These are phyloP conservation scores for Persicaria maculosa DNA, from an alignment of 148 eudicot species.

Conservation along the genomic window DNA sequence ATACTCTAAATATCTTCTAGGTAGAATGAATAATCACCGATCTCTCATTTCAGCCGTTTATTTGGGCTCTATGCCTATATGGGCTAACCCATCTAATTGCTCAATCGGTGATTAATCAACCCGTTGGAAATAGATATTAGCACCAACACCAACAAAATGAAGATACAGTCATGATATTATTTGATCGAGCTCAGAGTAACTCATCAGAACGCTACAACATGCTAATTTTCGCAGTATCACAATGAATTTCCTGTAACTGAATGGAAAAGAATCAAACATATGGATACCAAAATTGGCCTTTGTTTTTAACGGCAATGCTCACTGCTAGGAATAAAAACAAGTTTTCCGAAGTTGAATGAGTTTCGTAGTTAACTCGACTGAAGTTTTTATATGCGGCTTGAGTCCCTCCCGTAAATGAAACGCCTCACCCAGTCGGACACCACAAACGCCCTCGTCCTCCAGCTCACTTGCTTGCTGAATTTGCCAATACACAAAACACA, in stretches of 20 bases:
- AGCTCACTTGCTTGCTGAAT: slow-evolving; percentile 82
- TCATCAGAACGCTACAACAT: slow-evolving; percentile 37
- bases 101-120: too few species aligned
- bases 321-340: not conserved
- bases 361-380: not conserved
- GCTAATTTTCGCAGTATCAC: slow-evolving; percentile 29
- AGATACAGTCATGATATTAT: too few species aligned
- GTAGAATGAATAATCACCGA: too few species aligned
- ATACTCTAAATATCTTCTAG: too few species aligned
- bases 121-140: too few species aligned
- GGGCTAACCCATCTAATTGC: too few species aligned
- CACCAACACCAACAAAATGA: too few species aligned
- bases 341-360: not conserved
- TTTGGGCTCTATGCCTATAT: too few species aligned
- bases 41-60: too few species aligned
- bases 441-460: slow-evolving; percentile 81
- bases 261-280: not conserved
- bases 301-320: too few species aligned
- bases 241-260: slow-evolving; percentile 38
- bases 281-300: too few species aligned
- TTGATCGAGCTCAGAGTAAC: not conserved
- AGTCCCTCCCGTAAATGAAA: slow-evolving; percentile 76
- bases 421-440: slow-evolving; percentile 73
- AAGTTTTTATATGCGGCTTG: slow-evolving; percentile 44
- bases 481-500: not conserved